Conservation (phyloP, 2,329 filamentous ascomycete genomes). For the Teratosphaeria destructans region DNA sequence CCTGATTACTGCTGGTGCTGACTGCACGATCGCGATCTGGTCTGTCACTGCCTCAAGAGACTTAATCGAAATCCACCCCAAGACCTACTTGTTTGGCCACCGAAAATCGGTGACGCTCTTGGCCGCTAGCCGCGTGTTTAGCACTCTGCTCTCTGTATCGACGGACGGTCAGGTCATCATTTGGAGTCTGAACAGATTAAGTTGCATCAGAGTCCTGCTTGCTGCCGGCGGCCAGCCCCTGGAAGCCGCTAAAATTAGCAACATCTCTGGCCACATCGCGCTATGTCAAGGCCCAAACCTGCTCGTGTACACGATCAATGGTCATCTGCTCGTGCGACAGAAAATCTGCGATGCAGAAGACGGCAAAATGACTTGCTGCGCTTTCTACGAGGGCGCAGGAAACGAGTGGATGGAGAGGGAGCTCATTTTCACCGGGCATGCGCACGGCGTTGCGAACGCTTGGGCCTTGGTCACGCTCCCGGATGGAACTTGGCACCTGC, state of each 20-base stretch:
- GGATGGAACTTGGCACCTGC: slow-evolving; percentile 61
- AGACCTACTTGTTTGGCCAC: slow-evolving; percentile 81
- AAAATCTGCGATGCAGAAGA: slow-evolving; percentile 56
- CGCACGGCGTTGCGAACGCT: slow-evolving; percentile 70
- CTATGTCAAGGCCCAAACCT: slow-evolving; percentile 69
- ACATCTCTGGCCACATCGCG: slow-evolving; percentile 80
- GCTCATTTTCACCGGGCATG: slow-evolving; percentile 81
- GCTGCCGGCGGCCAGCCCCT: slow-evolving; percentile 46
- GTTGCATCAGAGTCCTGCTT: slow-evolving; percentile 52
- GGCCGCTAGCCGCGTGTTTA: slow-evolving; percentile 78
- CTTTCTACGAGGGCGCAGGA: slow-evolving; percentile 83
- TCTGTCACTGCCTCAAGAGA: slow-evolving; percentile 52
- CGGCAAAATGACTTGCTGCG: slow-evolving; percentile 70
- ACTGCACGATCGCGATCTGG: slow-evolving; percentile 84
- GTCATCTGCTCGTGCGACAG: slow-evolving; percentile 69
- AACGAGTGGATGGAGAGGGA: slow-evolving; percentile 87
- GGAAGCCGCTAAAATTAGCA: slow-evolving; percentile 77
- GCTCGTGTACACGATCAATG: slow-evolving; percentile 78
- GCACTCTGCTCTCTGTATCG: slow-evolving; percentile 74
- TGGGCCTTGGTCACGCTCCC: slow-evolving; percentile 47
- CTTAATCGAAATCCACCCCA: slow-evolving; percentile 65
- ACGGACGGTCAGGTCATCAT: slow-evolving; percentile 73
- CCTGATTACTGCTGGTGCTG: slow-evolving; percentile 80
- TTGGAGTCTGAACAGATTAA: slow-evolving; percentile 87
- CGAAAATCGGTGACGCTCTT: slow-evolving; percentile 72